Evolutionary conservation across 2,329 filamentous ascomycete genomes (phyloP), one percentile per base, ranked within the genome.

Genomic region (Hypoxylon sp.): DNA sequence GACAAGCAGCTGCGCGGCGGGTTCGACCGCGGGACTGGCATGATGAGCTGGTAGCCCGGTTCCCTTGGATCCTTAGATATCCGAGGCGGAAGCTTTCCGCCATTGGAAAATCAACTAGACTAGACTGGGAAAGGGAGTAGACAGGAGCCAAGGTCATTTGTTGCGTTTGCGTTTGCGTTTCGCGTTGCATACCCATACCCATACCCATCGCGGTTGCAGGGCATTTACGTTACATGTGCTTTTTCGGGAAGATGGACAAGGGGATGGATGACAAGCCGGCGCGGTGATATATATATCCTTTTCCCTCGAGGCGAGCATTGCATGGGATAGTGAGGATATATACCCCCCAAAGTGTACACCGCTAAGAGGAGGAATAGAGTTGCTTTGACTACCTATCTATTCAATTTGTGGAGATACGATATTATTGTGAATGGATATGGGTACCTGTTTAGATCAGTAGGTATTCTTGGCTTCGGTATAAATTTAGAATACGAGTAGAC

Each of bases 1-100:
- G 90, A 90, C 74, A 85, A 84, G 57, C 94, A 98, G 82, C 78
- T 99, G 68, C 82, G 95, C 63, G 95, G 92, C 24, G 95, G 95
- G 0, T 99, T 98, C 79, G 93, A 99, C 82, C 83, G 95, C 47
- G 84, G 83, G 58, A 92, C 83, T 75, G 91, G 92, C 7, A 57
- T 97, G 71, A 87, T 92, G 75, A 98, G 94, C 80, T 99, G 95
- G 95, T 98, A 67, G 75, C 13, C 32, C 8, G 8, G 32, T 34
- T 34, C 11, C 8, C 8, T 10, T 11, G 8, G 13, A n/a, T 39
- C 34, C 13, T 39, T 39, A 17, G 13, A 4, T 5, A n/a, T 39
- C 5, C n/a, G n/a, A 41, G 37, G 17, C 37, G 13, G 13, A 11
- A 28, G 8, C 8, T 28, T 28, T 8, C 15, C 4, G 32, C 32